Conservation (phyloP, 495 filamentous ascomycete genomes). For the Podospora anserina region DNA sequence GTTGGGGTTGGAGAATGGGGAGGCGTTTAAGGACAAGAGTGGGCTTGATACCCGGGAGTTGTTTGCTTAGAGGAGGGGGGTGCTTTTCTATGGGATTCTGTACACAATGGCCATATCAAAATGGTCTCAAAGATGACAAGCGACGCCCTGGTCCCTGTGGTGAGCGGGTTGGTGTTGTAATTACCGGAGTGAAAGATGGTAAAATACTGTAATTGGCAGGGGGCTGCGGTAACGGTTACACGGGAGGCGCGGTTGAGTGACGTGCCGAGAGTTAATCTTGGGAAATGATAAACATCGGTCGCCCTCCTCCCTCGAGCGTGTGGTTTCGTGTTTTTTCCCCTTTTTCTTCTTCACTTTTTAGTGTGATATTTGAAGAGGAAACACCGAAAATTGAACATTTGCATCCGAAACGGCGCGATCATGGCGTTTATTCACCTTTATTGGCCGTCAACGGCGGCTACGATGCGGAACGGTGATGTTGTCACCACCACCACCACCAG, state of each 20-base stretch:
- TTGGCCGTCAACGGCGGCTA: background rate
- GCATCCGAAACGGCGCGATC: background rate
- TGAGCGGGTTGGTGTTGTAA: background rate
- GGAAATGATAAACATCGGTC: background rate
- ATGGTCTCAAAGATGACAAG: background rate
- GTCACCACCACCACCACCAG: background rate
- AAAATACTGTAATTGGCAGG: background rate
- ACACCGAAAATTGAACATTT: background rate
- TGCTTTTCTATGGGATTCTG: background rate
- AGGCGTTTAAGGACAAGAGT: constrained; percentile 57
- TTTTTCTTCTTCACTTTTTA: background rate
- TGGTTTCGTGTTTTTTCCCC: background rate
- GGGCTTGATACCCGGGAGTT: constrained; percentile 76
- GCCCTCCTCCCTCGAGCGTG: background rate
- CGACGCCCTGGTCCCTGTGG: background rate
- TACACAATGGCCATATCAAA: background rate
- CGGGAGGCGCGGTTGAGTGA: no score
- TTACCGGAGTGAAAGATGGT: background rate
- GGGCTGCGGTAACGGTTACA: no score
- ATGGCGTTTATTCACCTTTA: background rate
- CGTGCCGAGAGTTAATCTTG: background rate
- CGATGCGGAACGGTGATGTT: no score
- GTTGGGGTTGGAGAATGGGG: constrained; percentile 67
- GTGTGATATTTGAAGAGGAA: background rate
- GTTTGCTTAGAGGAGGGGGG: constrained; percentile 60